These are phyloP conservation scores for Thermomucor indicae-seudaticae DNA, from an alignment of 371 early-diverging fungal species.

Conservation along the genomic window DNA sequence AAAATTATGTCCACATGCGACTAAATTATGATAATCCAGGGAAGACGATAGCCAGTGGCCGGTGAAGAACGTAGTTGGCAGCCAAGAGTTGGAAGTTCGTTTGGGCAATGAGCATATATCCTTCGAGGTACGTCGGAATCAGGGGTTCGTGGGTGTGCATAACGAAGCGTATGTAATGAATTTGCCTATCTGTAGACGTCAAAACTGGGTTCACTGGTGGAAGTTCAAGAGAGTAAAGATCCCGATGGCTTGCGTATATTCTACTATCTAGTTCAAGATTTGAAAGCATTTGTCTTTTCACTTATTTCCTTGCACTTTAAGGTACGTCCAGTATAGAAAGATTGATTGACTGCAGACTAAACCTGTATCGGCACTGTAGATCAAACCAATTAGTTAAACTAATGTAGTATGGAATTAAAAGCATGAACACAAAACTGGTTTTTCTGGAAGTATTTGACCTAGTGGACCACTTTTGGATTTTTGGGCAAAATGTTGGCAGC, in stretches of 20 bases:
- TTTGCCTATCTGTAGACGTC: slow-evolving; percentile 60
- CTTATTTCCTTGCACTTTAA: slow-evolving; percentile 95
- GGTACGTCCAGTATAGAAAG: slow-evolving; percentile 41
- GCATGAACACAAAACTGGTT: no score
- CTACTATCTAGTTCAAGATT: slow-evolving; percentile 96
- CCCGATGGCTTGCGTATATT: slow-evolving; percentile 93
- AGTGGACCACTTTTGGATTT: no score
- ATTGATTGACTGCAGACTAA: not conserved
- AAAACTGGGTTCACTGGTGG: slow-evolving; percentile 89
- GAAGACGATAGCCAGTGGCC: slow-evolving; percentile 96
- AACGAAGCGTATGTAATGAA: not conserved
- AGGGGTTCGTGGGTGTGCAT: not conserved
- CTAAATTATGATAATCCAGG: no score
- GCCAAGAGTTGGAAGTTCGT: slow-evolving; percentile 92
- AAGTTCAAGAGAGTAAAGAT: slow-evolving; percentile 87
- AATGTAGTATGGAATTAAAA: no score
- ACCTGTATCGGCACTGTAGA: slow-evolving; percentile 19
- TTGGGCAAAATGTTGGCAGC: no score
- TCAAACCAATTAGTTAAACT: slow-evolving; percentile 42
- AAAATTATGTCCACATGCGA: no score
- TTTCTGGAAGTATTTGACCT: no score
- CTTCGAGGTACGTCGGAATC: slow-evolving; percentile 69
- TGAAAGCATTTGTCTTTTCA: slow-evolving; percentile 93
- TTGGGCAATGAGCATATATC: slow-evolving; percentile 89
- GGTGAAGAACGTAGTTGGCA: slow-evolving; percentile 82